Evolutionary conservation across 305 asterid species (phyloP), one percentile per base, ranked within the genome.

Genomic region (Coffea humblotiana): DNA sequence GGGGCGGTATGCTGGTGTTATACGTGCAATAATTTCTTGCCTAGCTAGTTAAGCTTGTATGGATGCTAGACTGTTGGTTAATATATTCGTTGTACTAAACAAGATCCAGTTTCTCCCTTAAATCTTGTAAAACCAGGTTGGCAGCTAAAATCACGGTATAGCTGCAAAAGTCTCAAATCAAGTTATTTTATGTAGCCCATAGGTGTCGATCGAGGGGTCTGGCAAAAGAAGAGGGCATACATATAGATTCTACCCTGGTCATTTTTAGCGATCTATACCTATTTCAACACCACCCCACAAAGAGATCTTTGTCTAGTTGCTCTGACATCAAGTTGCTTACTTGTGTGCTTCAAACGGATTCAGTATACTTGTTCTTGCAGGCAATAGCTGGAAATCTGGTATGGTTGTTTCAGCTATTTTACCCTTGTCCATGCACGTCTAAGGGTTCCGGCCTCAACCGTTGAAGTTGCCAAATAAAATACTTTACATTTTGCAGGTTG

Each of bases 311-410:
- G 8, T 64, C 5, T 37, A 37, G 32, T 4, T 27, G 45, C 43
- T 27, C 43, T 2, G 70, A 25, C 29, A 65, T 23, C 43, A 12
- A 29, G 5, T 10, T 1, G 13, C 19, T 75, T 1, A 23, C 19
- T 75, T 40, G 37, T 75, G 70, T 25, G 66, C 49, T 52, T 74
- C 29, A 74, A 29, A 21, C 8, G 18, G 78, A 75, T 75, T 60
- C 40, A 65, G 78, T 75, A 21, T 75, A 75, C 78, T 58, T 75
- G 51, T 43, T 56, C 23, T 58, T 66, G n/a, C 67, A 25, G 67
- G 35, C 67, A 61, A 61, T 11, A 63, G 37, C 68, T n/a, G 35
- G 37, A 61, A 63, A 7, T 6, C 32, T n/a, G 14, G 32, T 23
- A 56, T 56, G 3, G 68, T 10, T 63, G 35, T n/a, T n/a, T 63